Base-by-base conservation (phyloP, 495 filamentous ascomycete genomes). In the Aspergillus biplanus region DNA sequence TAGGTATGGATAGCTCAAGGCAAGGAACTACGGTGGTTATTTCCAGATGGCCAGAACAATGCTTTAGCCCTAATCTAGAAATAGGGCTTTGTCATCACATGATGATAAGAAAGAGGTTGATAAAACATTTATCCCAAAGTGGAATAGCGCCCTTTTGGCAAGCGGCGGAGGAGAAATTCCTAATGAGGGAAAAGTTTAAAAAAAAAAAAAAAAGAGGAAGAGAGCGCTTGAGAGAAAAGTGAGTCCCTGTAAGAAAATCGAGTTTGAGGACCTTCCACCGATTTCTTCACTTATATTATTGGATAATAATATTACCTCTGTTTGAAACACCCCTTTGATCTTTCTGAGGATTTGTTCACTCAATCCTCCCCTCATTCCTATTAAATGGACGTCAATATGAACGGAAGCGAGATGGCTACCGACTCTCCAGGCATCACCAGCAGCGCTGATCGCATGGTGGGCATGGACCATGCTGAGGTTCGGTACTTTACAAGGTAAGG, bases 401-500 rank as follows among this genome's bases (percentile, higher is more conserved):
- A 68, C 58, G 72, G 58, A 65, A 53, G 59, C n/a, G 72, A 71
- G 64, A 68, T 50, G 39, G 61, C 58, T 32, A 56, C 67, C 60
- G 58, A 73, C 44, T 50, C 67, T 59, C 16, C 72, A 62, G 68
- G 65, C 39, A 66, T 64, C 37, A 77, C 69, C 59, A 82, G 78
- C 77, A 82, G 79, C 63, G 79, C 79, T 52, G 81, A 85, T 65
- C 76, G 75, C 65, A 78, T 84, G 74, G 82, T 80, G 15, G 80
- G 83, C 66, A 86, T 92, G 82, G 89, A 89, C 67, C 92, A 96
- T 76, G 89, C 92, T 64, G 93, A 97, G 81, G 89, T 92, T 69
- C 93, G 96, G 76, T 97, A 97, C 81, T 97, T 97, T 83, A 97
- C 96, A 75, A 95, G 92, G 92, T 92, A 78, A 68, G 86, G 44